These are phyloP conservation scores for Phytopythium litorale DNA, from an alignment of 352 stramenopile genomes.

Conservation along the genomic window DNA sequence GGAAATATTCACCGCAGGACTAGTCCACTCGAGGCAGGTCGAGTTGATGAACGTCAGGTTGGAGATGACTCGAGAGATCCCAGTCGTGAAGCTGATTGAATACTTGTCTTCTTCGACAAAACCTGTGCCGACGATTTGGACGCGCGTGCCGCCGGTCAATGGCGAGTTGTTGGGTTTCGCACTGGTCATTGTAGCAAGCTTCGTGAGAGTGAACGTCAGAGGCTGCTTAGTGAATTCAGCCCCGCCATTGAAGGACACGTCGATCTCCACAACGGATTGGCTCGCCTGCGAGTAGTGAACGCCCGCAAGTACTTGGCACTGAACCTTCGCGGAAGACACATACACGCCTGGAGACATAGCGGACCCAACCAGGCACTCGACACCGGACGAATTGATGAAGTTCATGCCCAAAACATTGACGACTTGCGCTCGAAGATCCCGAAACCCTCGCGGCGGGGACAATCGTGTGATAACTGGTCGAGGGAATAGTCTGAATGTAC, in stretches of 20 bases:
- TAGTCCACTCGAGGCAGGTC: slow-evolving; percentile 21
- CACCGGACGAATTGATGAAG: slow-evolving; percentile 20
- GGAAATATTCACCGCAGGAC: slow-evolving; percentile 1
- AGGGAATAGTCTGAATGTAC: slow-evolving; percentile 8
- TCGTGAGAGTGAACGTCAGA: slow-evolving; percentile 6
- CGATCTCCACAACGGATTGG: slow-evolving; percentile 8
- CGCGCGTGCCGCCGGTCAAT: slow-evolving; percentile 14
- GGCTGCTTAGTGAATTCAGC: slow-evolving; percentile 18
- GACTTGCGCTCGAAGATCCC: slow-evolving; percentile 10
- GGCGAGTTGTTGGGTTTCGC: slow-evolving; percentile 20
- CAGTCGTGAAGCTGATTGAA: background rate
- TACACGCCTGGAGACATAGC: slow-evolving; percentile 10
- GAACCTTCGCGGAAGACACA: slow-evolving; percentile 21
- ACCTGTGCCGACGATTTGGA: slow-evolving; percentile 15
- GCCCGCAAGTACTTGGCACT: slow-evolving; percentile 18
- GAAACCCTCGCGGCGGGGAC: slow-evolving; percentile 12
- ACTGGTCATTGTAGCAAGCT: slow-evolving; percentile 10
- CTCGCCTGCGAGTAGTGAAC: slow-evolving; percentile 2
- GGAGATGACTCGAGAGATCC: background rate
- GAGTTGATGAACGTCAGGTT: slow-evolving; percentile 12
- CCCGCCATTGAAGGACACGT: slow-evolving; percentile 27
- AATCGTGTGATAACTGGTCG: slow-evolving; percentile 22
- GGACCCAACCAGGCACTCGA: slow-evolving; percentile 16
- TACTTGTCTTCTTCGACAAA: slow-evolving; percentile 23
- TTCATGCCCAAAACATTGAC: slow-evolving; percentile 28